These are phyloP conservation scores for Trichoderma sp. DNA, from an alignment of 2,329 filamentous ascomycete species.

Conservation along the genomic window DNA sequence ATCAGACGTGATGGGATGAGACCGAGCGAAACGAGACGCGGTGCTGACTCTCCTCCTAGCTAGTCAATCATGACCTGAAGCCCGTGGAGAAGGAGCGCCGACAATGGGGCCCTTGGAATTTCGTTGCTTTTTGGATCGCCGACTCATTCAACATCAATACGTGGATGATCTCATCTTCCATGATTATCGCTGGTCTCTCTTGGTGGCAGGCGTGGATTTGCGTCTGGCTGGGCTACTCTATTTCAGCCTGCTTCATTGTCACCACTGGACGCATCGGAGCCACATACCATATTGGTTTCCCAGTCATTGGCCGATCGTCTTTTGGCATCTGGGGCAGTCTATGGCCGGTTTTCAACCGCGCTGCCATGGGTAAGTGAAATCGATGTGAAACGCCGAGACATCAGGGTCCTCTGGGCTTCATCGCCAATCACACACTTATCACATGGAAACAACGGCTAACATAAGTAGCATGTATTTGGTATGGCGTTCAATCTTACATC, in stretches of 20 bases:
- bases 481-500: slow-evolving; percentile 81
- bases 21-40: neutral
- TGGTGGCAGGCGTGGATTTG: slow-evolving; percentile 95
- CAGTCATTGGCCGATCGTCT: slow-evolving; percentile 71
- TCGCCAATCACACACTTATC: neutral
- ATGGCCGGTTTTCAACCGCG: slow-evolving; percentile 86
- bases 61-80: slow-evolving; percentile 81
- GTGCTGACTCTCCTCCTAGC: slow-evolving; percentile 37
- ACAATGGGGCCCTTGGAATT: slow-evolving; percentile 85
- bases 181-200: slow-evolving; percentile 73
- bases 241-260: slow-evolving; percentile 73
- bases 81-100: slow-evolving; percentile 75
- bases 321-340: slow-evolving; percentile 88
- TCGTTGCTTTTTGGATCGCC: slow-evolving; percentile 82
- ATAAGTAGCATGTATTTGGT: slow-evolving; percentile 73
- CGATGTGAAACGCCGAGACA: neutral
- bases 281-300: slow-evolving; percentile 85
- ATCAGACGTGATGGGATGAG: neutral
- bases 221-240: slow-evolving; percentile 80
- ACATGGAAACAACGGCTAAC: neutral
- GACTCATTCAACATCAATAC: slow-evolving; percentile 89
- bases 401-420: neutral
- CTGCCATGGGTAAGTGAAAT: slow-evolving; percentile 61
- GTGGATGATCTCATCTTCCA: slow-evolving; percentile 88
- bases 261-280: slow-evolving; percentile 80